Evolutionary conservation across 805 yeast genomes (phyloP).

Genomic region (Candida ortonii): DNA sequence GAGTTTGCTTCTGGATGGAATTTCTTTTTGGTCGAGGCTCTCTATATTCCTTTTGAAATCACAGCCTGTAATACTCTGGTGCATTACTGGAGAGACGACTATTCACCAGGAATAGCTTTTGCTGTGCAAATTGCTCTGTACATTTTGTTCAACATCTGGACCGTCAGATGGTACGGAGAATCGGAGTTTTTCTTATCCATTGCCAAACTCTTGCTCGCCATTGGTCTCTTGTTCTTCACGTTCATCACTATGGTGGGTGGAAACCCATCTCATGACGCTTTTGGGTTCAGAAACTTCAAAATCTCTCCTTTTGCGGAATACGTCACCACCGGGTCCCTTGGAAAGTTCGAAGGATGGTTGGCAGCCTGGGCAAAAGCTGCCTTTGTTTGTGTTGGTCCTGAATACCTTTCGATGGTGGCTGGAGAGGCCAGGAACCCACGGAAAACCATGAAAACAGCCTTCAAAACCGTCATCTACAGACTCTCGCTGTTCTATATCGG

Average conservation of each 20-base stretch:
- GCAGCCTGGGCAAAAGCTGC: constrained; percentile 38
- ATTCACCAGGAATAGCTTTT: constrained; percentile 46
- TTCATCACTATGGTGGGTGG: constrained; percentile 57
- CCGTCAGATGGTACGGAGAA: constrained; percentile 51
- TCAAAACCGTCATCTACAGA: constrained; percentile 42
- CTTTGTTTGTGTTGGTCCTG: constrained; percentile 43
- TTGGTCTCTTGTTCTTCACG: constrained; percentile 48
- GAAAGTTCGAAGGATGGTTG: constrained; percentile 42
- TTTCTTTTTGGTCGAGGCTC: constrained; percentile 42
- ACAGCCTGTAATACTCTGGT: constrained; percentile 51
- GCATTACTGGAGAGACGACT: constrained; percentile 50
- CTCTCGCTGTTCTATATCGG: constrained; percentile 44
- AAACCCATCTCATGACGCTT: constrained; percentile 48
- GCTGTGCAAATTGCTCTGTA: constrained; percentile 42
- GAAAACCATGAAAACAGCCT: constrained; percentile 38
- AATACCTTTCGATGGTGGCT: constrained; percentile 42
- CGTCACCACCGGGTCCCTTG: constrained; percentile 36
- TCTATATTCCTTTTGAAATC: constrained; percentile 48
- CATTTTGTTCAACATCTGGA: constrained; percentile 41
- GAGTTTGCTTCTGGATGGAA: constrained; percentile 37
- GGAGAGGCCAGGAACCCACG: constrained; percentile 45
- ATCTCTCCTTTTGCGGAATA: constrained; percentile 40
- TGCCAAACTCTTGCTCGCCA: constrained; percentile 46
- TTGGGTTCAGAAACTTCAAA: constrained; percentile 46
- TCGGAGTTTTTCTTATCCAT: constrained; percentile 45